Base-by-base conservation (phyloP, 345 rosid species). In the Xanthoceras sorbifolium region DNA sequence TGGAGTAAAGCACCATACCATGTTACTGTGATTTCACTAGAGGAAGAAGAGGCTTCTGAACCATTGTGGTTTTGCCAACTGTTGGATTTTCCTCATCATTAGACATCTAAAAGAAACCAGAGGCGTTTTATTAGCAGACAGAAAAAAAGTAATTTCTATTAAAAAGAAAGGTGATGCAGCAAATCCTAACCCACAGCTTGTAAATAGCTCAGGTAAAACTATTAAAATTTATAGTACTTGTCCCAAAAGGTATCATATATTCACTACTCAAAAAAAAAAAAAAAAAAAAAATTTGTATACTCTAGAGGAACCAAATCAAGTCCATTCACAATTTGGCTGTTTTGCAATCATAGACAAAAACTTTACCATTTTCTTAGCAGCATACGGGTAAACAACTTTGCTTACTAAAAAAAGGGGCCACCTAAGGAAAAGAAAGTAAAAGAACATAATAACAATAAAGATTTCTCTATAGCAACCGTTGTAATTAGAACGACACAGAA, bases 1-100 rank as follows among this genome's bases (percentile, higher is more conserved):
- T 82, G 88, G 26, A 87, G 86, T 34, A 94, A 75, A 69, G 15
- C 59, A 76, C 69, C 79, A 23, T 76, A 86, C 93, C 89, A 90
- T 48, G 89, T 36, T n/a, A 78, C 72, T 72, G 70, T 74, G 60
- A 17, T 63, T 57, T 72, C 77, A 26, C 44, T 48, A 20, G 72
- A 46, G 6, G 70, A 54, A 71, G 75, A 52, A 71, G 62, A 64
- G 23, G 81, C 67, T 69, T 65, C 82, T 20, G 74, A 3, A 71
- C 42, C 73, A 20, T 64, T 50, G 73, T 77, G 57, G 77, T 42
- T 63, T 78, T 84, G 11, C 60, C 75, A 44, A 64, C 78, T 63
- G 78, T 69, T 62, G 83, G 85, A 62, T 67, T 83, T 75, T 90
- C 96, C 79, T 75, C 86, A 70, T 88, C 91, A 57, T 74, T 80